phyloP scores from a whole-genome alignment of 164 flowering plant genomes.

The Chimonanthus praecox region DNA sequence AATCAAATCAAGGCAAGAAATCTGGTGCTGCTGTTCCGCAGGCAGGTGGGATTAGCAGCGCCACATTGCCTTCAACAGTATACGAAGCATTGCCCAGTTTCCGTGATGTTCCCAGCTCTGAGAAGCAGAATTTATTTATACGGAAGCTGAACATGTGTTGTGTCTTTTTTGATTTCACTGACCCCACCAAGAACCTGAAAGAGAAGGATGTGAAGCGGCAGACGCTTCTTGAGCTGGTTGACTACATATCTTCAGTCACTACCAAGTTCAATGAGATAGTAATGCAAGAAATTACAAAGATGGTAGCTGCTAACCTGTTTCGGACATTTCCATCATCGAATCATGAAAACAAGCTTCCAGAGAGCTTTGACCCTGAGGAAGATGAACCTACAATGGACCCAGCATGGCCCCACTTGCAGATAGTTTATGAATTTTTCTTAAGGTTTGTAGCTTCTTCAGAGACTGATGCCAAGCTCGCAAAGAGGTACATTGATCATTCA shows the following conservation, averaged over 20 bases:
- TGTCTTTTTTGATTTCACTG: conserved; percentile 67
- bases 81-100: conserved; percentile 71
- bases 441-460: conserved; percentile 70
- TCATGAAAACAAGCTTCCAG: conserved; percentile 45
- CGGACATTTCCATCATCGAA: conserved; percentile 50
- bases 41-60: conserved; percentile 10
- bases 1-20: conserved; percentile 47
- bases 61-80: conserved; percentile 9
- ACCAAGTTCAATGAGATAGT: conserved; percentile 63
- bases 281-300: conserved; percentile 77
- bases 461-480: conserved; percentile 81
- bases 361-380: conserved; percentile 60
- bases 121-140: conserved; percentile 59
- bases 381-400: conserved; percentile 70
- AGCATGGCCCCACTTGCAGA: conserved; percentile 79
- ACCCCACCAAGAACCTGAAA: conserved; percentile 53
- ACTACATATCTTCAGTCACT: conserved; percentile 50
- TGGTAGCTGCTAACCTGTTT: conserved; percentile 70
- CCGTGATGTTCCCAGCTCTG: conserved; percentile 66
- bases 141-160: conserved; percentile 69
- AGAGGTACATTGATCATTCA: conserved; percentile 70
- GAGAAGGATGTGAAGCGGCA: conserved; percentile 79
- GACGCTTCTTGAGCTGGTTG: conserved; percentile 77
- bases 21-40: conserved; percentile 26
- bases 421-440: conserved; percentile 66